phyloP scores from a whole-genome alignment of 768 basidiomycete genomes.

The Boletus speciosus region DNA sequence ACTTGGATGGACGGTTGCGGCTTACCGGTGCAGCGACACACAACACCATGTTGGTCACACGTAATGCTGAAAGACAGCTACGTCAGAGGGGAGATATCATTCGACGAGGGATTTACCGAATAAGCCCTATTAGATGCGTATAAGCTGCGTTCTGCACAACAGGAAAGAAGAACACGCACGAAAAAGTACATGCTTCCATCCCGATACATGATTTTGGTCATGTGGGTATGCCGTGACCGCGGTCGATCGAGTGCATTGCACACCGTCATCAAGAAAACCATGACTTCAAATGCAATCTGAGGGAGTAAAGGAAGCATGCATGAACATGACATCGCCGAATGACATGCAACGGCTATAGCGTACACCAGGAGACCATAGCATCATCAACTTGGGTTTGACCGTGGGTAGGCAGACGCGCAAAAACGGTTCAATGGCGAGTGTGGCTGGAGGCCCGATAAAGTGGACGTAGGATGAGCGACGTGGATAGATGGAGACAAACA shows the following conservation, averaged over 20 bases:
- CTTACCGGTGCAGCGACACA: slow-evolving; percentile 25
- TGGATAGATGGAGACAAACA: not conserved
- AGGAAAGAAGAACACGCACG: slow-evolving; percentile 9
- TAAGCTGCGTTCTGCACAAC: not conserved
- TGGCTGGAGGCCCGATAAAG: slow-evolving; percentile 9
- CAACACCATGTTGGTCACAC: slow-evolving; percentile 21
- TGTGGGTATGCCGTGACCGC: slow-evolving; percentile 7
- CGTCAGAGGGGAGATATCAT: not conserved
- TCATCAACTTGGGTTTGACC: slow-evolving; percentile 16
- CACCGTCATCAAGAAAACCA: slow-evolving; percentile 26
- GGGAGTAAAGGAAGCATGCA: not conserved
- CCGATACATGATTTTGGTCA: slow-evolving; percentile 27
- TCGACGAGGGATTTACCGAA: slow-evolving; percentile 18
- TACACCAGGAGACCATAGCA: slow-evolving; percentile 32
- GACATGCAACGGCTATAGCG: not conserved
- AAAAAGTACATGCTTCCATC: slow-evolving; percentile 29
- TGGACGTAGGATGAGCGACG: not conserved
- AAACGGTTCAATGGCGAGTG: slow-evolving; percentile 2
- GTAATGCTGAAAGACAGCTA: slow-evolving; percentile 9
- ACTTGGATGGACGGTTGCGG: not conserved
- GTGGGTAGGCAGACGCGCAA: slow-evolving; percentile 22
- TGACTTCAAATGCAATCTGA: slow-evolving; percentile 30
- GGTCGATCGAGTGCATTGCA: slow-evolving; percentile 33
- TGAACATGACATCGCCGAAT: not conserved
- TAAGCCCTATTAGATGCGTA: slow-evolving; percentile 11